Evolutionary conservation across 2,329 filamentous ascomycete species (phyloP), one percentile per base, ranked within the genome.

Genomic region (Aotearoamyces nothofagi): DNA sequence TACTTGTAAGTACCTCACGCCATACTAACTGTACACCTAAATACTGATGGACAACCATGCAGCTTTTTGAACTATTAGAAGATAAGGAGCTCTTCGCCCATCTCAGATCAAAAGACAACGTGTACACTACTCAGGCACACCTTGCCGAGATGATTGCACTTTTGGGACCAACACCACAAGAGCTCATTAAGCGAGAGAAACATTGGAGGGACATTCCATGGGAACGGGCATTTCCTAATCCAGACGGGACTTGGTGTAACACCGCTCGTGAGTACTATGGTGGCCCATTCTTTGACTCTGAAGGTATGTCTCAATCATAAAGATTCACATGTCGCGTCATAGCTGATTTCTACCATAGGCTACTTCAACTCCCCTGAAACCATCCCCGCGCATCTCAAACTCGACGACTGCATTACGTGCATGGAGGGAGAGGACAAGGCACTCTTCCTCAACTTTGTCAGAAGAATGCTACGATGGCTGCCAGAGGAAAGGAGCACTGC

Each of bases 111-210:
- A n/a, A n/a, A n/a, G 24, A 20, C 14, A 15, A 22, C 4, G 8
- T 16, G 17, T 58, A 58, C 26, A 39, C 47, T 41, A 40, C 51
- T 22, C 51, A 49, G 43, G 19, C 41, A 31, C 51, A 58, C 31
- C 32, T 60, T 6, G 52, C 55, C 3, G 45, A 58, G 36, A 59
- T 59, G 45, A 54, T 56, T 28, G 50, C 45, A 11, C 43, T 58
- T 33, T 37, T 59, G 2, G 54, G 54, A 9, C 47, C 44, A 8
- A 17, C 53, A 53, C 5, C 53, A 49, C 26, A 42, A 34, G 30
- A 44, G 49, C 30, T 23, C 13, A 7, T 25, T 25, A 12, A 25
- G 7, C 23, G 23, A 28, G 35, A 38, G 28, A 33, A 12, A 24
- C 17, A 9, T 7, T 35, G 28, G 31, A 25, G 35, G n/a, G 26